These are phyloP conservation scores for Croton setiger DNA, from an alignment of 441 rosid genomes.

Conservation along the genomic window DNA sequence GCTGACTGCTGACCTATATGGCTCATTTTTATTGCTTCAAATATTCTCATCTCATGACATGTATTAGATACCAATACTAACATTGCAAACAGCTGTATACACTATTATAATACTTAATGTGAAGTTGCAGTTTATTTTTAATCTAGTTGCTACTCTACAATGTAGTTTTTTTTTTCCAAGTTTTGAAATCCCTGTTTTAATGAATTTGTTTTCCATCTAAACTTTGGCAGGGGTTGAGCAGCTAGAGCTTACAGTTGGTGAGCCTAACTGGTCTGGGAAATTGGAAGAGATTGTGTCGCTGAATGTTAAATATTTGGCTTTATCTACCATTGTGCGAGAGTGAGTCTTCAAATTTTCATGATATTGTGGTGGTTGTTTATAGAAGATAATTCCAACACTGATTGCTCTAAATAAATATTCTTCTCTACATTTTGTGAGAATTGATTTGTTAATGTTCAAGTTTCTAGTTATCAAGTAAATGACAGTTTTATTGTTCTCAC, in stretches of 20 bases:
- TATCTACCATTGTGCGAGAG: constrained; percentile 51
- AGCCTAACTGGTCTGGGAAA: constrained; percentile 66
- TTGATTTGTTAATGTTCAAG: background rate
- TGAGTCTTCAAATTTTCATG: constrained; percentile 38
- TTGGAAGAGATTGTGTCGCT: constrained; percentile 55
- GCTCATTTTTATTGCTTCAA: background rate
- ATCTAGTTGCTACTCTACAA: constrained; percentile 2
- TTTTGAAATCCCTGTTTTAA: constrained; percentile 20
- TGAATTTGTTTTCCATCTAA: constrained; percentile 22
- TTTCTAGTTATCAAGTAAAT: constrained; percentile 1
- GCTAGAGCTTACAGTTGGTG: constrained; percentile 61
- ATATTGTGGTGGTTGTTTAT: background rate
- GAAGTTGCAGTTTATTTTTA: background rate
- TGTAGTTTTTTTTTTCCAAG: constrained; percentile 5
- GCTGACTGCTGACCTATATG: background rate
- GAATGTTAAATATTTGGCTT: constrained; percentile 59
- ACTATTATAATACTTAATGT: no score
- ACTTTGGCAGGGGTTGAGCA: constrained; percentile 61
- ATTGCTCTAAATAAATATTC: constrained; percentile 11
- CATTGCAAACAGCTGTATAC: no score
- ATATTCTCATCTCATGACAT: background rate
- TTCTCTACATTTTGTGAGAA: background rate
- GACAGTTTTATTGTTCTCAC: constrained; percentile 3
- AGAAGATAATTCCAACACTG: background rate
- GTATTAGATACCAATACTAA: background rate